Evolutionary conservation across 805 yeast genomes (phyloP).

Genomic region (Kregervanrija fluxuum): DNA sequence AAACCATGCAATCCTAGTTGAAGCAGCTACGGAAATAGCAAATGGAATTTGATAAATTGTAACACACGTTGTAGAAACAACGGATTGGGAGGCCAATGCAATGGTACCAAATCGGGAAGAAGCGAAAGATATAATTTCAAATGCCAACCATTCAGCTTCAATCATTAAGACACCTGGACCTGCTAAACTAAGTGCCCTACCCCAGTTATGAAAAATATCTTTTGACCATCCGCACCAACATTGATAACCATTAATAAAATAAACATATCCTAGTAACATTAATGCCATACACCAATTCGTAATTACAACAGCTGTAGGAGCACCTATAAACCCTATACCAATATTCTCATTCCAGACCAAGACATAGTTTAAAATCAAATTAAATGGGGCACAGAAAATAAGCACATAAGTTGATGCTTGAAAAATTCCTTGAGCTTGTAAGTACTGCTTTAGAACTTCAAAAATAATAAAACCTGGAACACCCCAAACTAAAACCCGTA

Average conservation of each 20-base stretch:
- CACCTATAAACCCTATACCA: slow-evolving; percentile 52
- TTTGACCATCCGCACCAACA: slow-evolving; percentile 47
- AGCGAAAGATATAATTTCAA: slow-evolving; percentile 47
- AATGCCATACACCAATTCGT: slow-evolving; percentile 52
- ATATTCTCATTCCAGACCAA: slow-evolving; percentile 37
- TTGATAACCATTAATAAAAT: slow-evolving; percentile 35
- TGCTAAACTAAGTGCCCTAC: slow-evolving; percentile 35
- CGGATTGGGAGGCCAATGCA: slow-evolving; percentile 46
- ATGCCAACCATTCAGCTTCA: slow-evolving; percentile 54
- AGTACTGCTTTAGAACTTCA: slow-evolving; percentile 48
- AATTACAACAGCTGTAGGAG: slow-evolving; percentile 51
- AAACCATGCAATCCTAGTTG: slow-evolving; percentile 51
- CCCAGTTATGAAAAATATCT: slow-evolving; percentile 41
- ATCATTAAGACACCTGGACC: slow-evolving; percentile 52
- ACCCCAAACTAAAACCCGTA: slow-evolving; percentile 41
- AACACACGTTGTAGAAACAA: slow-evolving; percentile 37
- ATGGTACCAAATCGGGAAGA: slow-evolving; percentile 49
- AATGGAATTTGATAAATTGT: slow-evolving; percentile 51
- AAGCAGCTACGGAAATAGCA: slow-evolving; percentile 51
- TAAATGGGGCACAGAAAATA: slow-evolving; percentile 47
- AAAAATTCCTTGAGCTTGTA: slow-evolving; percentile 54
- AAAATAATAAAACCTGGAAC: slow-evolving; percentile 50
- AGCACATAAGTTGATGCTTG: slow-evolving; percentile 49
- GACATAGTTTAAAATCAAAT: slow-evolving; percentile 37
- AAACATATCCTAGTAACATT: slow-evolving; percentile 34